phyloP scores from a whole-genome alignment of 225 moss, liverwort and hornwort species.

The Asterella californica region DNA sequence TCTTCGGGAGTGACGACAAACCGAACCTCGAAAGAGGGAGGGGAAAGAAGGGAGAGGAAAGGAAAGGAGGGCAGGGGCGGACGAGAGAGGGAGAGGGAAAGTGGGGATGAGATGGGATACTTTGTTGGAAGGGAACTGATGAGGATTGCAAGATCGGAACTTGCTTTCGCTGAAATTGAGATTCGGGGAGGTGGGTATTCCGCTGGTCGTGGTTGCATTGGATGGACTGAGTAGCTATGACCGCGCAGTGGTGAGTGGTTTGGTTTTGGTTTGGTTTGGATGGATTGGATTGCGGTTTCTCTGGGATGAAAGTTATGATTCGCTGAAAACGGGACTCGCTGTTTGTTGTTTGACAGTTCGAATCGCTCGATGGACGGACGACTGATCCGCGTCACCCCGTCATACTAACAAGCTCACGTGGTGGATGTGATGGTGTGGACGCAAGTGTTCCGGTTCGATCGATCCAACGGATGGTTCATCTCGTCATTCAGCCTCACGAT shows the following conservation, averaged over 20 bases:
- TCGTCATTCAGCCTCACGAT: neutral
- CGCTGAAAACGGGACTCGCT: neutral
- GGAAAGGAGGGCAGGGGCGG: neutral
- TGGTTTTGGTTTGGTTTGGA: neutral
- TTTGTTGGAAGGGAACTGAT: neutral
- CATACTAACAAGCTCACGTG: neutral
- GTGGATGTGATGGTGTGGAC: neutral
- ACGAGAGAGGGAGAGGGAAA: neutral
- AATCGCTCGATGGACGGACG: neutral
- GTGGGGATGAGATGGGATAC: neutral
- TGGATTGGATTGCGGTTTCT: too few species aligned
- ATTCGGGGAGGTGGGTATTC: constrained; percentile 19
- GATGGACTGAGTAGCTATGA: neutral
- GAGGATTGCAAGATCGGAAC: neutral
- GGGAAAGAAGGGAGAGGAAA: neutral
- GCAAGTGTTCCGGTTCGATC: neutral
- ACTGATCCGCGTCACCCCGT: neutral
- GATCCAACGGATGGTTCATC: neutral
- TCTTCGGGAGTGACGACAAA: constrained; percentile 15
- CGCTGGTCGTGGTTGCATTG: constrained; percentile 6
- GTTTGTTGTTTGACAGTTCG: neutral
- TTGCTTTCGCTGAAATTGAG: constrained; percentile 9
- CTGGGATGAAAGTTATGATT: neutral
- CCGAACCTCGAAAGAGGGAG: constrained; percentile 2
- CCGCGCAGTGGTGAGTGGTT: neutral